Evolutionary conservation across 2,329 filamentous ascomycete species (phyloP), one percentile per base, ranked within the genome.

Genomic region (Arthroderma uncinatum): DNA sequence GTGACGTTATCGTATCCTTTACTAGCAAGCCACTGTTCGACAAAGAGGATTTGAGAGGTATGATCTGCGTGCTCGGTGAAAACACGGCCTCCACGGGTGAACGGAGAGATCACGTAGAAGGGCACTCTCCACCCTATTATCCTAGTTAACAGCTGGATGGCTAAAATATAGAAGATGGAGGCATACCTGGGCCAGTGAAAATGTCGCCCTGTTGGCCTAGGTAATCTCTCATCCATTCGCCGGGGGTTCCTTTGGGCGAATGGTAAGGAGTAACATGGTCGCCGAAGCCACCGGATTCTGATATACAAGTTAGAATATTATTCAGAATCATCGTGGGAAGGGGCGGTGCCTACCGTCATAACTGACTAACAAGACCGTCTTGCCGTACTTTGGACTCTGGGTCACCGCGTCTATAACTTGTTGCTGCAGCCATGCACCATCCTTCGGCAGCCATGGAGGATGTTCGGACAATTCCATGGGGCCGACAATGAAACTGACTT

Each of bases 21-120:
- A 2, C 74, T 71, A 3, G 64, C 67, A 12, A 78, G 67, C 76
- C 77, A 79, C 62, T 76, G 66, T 64, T 81, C 79, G 0, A 81
- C 63, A 61, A 81, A 81, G 42, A 78, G 66, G 28, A 80, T 77
- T 58, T 81, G 78, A 0, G 78, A 81, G 60, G 73, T 79, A 65
- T 81, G 79, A 62, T 81, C 79, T 4, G 74, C 71, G 44, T 77
- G 76, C 63, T 81, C 78, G 0, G 77, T 79, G 60, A 78, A 80
- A 1, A 81, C 77, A 21, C 77, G 73, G 7, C 75, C 76, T 9
- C 76, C 76, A 12, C 78, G 76, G 0, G 78, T 81, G 73, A 76
- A 81, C 0, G 79, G 79, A 0, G 79, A 81, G 56, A 81, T 71
- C 65, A 81, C 79, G 61, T 78, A 77, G 59, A 81, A 78, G 0